A percentile compares a stretch with the other conserved stretches of the same genome.
Conservation (phyloP, 768 basidiomycete genomes). For the Kwoniella sp. region DNA sequence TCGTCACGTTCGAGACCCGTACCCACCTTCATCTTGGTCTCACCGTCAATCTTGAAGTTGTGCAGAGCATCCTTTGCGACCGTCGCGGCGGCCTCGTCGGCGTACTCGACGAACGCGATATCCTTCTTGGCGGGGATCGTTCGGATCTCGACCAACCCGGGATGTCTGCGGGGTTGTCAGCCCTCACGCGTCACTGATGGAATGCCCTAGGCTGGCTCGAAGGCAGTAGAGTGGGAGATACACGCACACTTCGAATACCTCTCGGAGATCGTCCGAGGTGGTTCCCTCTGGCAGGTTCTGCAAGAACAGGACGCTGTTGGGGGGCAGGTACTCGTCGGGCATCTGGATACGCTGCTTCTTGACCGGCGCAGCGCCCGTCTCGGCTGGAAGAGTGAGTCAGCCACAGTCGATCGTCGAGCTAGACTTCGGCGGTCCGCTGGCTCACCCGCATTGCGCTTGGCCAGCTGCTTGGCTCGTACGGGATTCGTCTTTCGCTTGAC, state of each 20-base stretch:
- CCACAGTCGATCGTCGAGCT: not conserved
- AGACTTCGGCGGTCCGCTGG: not conserved
- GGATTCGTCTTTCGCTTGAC: slow-evolving; percentile 82
- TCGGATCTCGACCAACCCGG: slow-evolving; percentile 94
- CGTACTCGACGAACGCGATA: slow-evolving; percentile 96
- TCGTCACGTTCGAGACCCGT: not conserved
- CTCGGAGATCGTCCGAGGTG: slow-evolving; percentile 84
- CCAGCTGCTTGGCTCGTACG: slow-evolving; percentile 74
- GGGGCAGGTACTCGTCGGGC: slow-evolving; percentile 99
- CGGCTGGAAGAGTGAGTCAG: slow-evolving; percentile 48
- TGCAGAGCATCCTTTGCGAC: slow-evolving; percentile 93
- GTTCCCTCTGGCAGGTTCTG: slow-evolving; percentile 93
- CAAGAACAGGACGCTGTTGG: slow-evolving; percentile 97
- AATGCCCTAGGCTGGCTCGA: no score
- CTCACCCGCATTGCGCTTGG: slow-evolving; percentile 76
- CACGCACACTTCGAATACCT: slow-evolving; percentile 82
- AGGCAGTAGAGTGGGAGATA: not conserved
- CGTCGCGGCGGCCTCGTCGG: slow-evolving; percentile 85
- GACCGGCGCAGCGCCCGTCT: slow-evolving; percentile 28
- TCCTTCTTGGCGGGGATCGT: slow-evolving; percentile 95
- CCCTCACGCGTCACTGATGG: not conserved
- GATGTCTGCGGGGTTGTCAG: slow-evolving; percentile 63
- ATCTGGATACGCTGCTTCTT: slow-evolving; percentile 68
- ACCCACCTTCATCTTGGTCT: slow-evolving; percentile 92
- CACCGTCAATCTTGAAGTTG: slow-evolving; percentile 94